Conservation (phyloP, 164 flowering plant genomes). For the Kalanchoe fedtschenkoi region DNA sequence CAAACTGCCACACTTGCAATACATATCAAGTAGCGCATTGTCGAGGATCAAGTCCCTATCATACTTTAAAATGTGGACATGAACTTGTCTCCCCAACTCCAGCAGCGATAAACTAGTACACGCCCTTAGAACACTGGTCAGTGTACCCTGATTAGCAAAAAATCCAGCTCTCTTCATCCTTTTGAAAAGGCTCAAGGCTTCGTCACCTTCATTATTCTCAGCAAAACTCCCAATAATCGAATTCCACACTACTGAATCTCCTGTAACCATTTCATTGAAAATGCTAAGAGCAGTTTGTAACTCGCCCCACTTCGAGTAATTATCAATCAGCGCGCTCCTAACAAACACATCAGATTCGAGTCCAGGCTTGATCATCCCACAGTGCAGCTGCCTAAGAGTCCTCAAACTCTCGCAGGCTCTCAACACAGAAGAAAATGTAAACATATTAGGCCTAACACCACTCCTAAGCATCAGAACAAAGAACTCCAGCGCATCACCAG, state of each 20-base stretch:
- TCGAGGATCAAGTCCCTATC: constrained; percentile 57
- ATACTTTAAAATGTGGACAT: constrained; percentile 64
- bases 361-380: constrained; percentile 43
- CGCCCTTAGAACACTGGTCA: constrained; percentile 71
- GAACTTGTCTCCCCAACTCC: constrained; percentile 80
- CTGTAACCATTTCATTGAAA: constrained; percentile 65
- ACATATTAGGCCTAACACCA: constrained; percentile 68
- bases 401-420: constrained; percentile 47
- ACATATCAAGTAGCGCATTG: constrained; percentile 88
- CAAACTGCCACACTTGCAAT: constrained; percentile 82
- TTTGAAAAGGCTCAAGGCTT: constrained; percentile 54
- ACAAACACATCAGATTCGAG: constrained; percentile 74
- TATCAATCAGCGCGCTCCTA: constrained; percentile 67
- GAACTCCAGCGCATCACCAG: constrained; percentile 33
- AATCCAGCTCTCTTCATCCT: constrained; percentile 67
- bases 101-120: constrained; percentile 60
- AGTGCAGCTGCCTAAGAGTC: constrained; percentile 48
- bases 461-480: constrained; percentile 60
- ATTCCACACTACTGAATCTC: constrained; percentile 75
- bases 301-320: constrained; percentile 65
- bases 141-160: constrained; percentile 43
- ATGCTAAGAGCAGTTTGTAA: constrained; percentile 28
- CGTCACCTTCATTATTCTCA: constrained; percentile 58
- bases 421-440: constrained; percentile 59
- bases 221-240: constrained; percentile 74